Evolutionary conservation across 73 alveolate species (phyloP).

Genomic region (Paramecium tetraurelia): DNA sequence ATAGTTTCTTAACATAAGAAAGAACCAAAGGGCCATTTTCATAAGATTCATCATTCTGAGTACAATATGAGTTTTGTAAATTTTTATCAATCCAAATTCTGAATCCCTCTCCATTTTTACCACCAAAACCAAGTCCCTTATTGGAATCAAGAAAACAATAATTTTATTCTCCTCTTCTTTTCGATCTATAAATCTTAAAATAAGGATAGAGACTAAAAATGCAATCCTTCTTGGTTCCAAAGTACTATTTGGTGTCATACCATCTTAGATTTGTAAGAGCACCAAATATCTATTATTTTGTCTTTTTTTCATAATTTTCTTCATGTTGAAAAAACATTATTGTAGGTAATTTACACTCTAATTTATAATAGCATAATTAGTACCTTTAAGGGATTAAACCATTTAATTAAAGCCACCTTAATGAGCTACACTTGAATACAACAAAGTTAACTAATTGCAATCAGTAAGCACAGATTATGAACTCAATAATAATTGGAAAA

Average conservation of each 20-base stretch:
- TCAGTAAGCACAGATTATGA: not conserved
- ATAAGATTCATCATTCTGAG: not conserved
- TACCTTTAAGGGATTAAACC: not conserved
- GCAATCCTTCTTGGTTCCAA: constrained; percentile 20
- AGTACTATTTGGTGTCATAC: not conserved
- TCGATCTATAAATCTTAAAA: constrained; percentile 1
- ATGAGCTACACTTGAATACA: not conserved
- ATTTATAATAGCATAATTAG: not conserved
- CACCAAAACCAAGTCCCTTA: constrained; percentile 2
- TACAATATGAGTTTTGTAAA: not conserved
- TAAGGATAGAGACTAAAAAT: not conserved
- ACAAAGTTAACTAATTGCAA: not conserved
- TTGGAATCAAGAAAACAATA: not conserved
- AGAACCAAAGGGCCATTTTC: not conserved
- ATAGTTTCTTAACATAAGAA: not conserved
- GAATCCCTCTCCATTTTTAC: not conserved
- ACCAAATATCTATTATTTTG: not conserved
- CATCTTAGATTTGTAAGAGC: not conserved
- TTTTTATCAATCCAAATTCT: constrained; percentile 14
- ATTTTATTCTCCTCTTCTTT: not conserved
- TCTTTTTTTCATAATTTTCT: not conserved
- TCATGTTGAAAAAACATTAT: not conserved
- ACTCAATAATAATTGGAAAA: not conserved
- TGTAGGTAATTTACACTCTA: not conserved
- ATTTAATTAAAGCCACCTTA: not conserved